These are phyloP conservation scores for Aspergillus sojae DNA, from an alignment of 2,329 filamentous ascomycete species.

Conservation along the genomic window DNA sequence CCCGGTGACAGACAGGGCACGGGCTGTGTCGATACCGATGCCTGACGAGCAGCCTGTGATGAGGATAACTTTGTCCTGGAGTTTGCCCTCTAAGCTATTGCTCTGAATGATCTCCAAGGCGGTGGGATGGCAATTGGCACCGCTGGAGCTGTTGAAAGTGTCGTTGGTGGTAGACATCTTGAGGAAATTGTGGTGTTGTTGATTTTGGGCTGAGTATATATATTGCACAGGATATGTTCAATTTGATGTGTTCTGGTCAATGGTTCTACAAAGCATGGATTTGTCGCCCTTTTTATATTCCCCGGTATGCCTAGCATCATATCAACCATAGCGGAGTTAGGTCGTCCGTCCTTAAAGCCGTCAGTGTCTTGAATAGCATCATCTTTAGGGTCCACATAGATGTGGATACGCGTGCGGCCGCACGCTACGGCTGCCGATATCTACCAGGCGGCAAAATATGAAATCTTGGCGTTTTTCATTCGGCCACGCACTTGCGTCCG, in stretches of 20 bases:
- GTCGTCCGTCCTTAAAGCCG: background rate
- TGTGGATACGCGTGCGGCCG: background rate
- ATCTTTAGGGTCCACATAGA: background rate
- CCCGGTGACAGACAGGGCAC: conserved; percentile 43
- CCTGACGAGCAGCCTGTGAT: conserved; percentile 35
- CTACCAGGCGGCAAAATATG: too few relatives aligned
- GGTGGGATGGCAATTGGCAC: conserved; percentile 28
- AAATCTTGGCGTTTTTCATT: too few relatives aligned
- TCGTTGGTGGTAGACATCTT: background rate
- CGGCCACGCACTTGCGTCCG: too few relatives aligned
- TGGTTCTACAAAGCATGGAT: background rate
- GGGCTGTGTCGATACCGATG: conserved; percentile 49
- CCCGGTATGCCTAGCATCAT: background rate
- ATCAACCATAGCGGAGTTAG: background rate
- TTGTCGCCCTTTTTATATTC: background rate
- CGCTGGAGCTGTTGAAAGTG: background rate
- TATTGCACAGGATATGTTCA: too few relatives aligned
- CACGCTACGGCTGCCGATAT: background rate
- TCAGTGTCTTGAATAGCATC: background rate
- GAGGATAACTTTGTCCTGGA: conserved; percentile 17
- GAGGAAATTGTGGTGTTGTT: accelerated
- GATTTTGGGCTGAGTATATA: background rate
- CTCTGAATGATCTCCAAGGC: conserved; percentile 39
- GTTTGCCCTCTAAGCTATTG: conserved; percentile 21
- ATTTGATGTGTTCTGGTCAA: background rate